Evolutionary conservation across 371 early-diverging fungal genomes (phyloP), one percentile per base, ranked within the genome.

Genomic region (Apophysomyces variabilis): DNA sequence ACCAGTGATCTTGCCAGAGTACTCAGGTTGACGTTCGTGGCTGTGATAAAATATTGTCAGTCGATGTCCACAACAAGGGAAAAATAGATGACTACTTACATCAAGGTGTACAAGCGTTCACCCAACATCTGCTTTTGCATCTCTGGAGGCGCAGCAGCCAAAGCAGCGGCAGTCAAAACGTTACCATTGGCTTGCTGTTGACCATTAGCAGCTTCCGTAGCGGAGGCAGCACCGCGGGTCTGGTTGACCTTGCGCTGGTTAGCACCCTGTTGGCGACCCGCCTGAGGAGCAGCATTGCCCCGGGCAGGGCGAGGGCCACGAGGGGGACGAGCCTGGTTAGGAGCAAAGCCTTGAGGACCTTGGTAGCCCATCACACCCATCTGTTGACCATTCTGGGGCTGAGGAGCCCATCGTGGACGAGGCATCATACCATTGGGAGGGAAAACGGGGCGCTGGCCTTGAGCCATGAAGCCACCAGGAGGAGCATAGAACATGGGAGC

Each of bases 1-100:
- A 66, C 96, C 96, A 37, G 96, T 96, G 72, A 96, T 91, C 88
- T 96, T 96, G 68, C 93, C 92, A 66, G 95, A 91, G 58, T 74
- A 73, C 37, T 84, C 82, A 58, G 86, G 87, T 66, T 91, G 86
- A 63, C 73, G 73, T 46, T 66, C 70, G 64, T 71, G 73, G 57
- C 67, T 67, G 66, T 2, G 7, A 35, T 3, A 1, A 57, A 32
- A 41, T 7, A 7, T 38, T 9, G 5, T 26, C 47, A 38, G 45
- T 37, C 46, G 38, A 39, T 32, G 13, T 37, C 14, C 38, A 16
- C 11, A 7, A 5, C 9, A 39, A 3, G 1, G 16, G 47, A 26
- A 47, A 18, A n/a, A 43, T 11, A 56, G 26, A n/a, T 11, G 14
- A 13, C 35, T 12, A 68, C 72, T 60, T 74, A 70, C 58, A 95